Conservation (phyloP, 208 protist genomes). For the Porcisia deanei region DNA sequence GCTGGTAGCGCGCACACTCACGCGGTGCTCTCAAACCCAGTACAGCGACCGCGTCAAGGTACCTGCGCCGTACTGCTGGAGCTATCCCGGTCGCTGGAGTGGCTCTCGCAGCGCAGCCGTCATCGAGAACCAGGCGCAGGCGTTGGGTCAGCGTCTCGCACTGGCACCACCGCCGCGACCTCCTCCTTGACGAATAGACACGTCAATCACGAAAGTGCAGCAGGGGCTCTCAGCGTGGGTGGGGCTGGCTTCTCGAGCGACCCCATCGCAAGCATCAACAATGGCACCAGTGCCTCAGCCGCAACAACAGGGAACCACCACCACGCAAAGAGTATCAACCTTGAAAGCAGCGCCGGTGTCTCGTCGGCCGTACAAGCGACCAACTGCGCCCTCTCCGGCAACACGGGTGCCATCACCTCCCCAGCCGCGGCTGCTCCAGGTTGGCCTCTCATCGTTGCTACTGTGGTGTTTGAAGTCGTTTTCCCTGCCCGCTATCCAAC, state of each 20-base stretch:
- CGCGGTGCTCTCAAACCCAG: constrained; percentile 24
- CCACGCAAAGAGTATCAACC: background rate
- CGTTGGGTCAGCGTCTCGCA: background rate
- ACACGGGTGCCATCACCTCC: background rate
- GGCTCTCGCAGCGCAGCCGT: constrained; percentile 23
- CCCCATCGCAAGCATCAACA: background rate
- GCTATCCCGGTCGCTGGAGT: constrained; percentile 26
- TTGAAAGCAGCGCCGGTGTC: background rate
- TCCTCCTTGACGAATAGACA: background rate
- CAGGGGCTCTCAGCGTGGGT: background rate
- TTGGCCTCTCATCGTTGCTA: constrained; percentile 26
- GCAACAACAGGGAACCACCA: background rate
- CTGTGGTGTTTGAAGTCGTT: constrained; percentile 34
- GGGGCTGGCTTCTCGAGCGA: background rate
- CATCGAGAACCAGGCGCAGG: background rate
- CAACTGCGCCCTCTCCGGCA: background rate
- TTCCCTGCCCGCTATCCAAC: constrained; percentile 48
- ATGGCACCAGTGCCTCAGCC: background rate
- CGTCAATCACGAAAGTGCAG: background rate
- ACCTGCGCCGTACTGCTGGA: constrained; percentile 31
- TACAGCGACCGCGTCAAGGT: constrained; percentile 28
- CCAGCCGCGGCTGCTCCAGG: background rate
- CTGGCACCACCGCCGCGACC: background rate
- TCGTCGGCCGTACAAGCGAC: background rate
- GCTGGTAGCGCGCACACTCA: background rate